Evolutionary conservation across 1,284 basidiomycete species (phyloP).

Genomic region (Boletus subluridellus): DNA sequence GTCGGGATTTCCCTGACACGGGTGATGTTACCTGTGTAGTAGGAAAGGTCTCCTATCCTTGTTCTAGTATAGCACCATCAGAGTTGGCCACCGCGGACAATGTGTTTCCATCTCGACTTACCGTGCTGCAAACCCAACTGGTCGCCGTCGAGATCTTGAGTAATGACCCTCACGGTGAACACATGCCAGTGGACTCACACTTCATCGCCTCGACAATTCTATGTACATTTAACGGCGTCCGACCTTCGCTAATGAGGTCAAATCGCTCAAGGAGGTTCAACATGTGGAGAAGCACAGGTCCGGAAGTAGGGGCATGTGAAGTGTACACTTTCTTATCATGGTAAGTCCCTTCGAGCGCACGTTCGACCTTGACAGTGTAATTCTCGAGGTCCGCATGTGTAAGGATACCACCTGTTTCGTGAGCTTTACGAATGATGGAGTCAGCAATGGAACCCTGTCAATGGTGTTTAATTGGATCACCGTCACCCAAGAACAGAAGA

Average conservation of each 20-base stretch:
- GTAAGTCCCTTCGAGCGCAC: slow-evolving; percentile 75
- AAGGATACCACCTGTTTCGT: slow-evolving; percentile 73
- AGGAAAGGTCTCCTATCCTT: slow-evolving; percentile 74
- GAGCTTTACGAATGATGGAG: slow-evolving; percentile 65
- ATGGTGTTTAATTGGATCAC: slow-evolving; percentile 9
- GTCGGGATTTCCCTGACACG: slow-evolving; percentile 68
- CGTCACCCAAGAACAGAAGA: slow-evolving; percentile 18
- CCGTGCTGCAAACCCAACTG: slow-evolving; percentile 75
- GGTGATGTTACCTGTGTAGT: slow-evolving; percentile 48
- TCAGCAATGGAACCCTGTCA: slow-evolving; percentile 70
- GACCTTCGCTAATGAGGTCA: slow-evolving; percentile 48
- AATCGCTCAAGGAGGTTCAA: slow-evolving; percentile 75
- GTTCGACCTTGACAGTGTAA: slow-evolving; percentile 71
- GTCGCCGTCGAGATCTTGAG: slow-evolving; percentile 10
- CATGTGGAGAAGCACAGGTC: slow-evolving; percentile 76
- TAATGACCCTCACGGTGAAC: slow-evolving; percentile 12
- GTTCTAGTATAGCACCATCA: slow-evolving; percentile 48
- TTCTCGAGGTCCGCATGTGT: slow-evolving; percentile 64
- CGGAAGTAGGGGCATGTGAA: slow-evolving; percentile 78
- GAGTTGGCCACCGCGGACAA: slow-evolving; percentile 3
- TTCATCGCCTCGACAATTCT: slow-evolving; percentile 75
- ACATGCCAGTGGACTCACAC: slow-evolving; percentile 41
- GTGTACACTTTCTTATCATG: slow-evolving; percentile 79
- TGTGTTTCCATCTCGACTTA: slow-evolving; percentile 7
- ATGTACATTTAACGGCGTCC: slow-evolving; percentile 61